Percentiles rank a stretch among this genome's conserved stretches.
These are phyloP conservation scores for Fusarium sp. DNA, from an alignment of 2,329 filamentous ascomycete species.

Conservation along the genomic window DNA sequence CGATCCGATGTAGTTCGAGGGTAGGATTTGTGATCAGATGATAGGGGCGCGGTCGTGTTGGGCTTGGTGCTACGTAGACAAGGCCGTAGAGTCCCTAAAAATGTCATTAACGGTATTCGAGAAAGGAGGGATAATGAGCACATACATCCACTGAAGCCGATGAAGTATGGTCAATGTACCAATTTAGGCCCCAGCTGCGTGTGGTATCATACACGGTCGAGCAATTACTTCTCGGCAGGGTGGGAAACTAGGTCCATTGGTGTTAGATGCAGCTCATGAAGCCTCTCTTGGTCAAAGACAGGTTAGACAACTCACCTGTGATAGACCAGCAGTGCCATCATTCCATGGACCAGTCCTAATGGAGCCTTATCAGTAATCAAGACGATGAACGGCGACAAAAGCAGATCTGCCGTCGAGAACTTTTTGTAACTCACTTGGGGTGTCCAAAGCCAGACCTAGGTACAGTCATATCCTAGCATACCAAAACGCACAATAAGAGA, in stretches of 20 bases:
- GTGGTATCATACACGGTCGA: not conserved
- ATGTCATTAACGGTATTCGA: not conserved
- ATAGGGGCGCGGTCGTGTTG: not conserved
- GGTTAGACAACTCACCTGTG: not conserved
- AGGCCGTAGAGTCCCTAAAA: not conserved
- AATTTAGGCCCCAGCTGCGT: not conserved
- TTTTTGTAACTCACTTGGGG: not conserved
- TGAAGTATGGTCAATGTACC: not conserved
- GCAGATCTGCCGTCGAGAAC: too few relatives aligned
- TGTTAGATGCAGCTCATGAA: not conserved
- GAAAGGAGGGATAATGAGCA: not conserved
- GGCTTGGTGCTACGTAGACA: conserved; percentile 1
- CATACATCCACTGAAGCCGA: not conserved
- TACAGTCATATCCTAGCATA: not conserved
- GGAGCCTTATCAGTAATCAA: too few relatives aligned
- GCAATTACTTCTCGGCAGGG: not conserved
- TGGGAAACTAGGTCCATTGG: not conserved
- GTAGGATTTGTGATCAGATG: not conserved
- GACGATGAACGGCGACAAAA: too few relatives aligned
- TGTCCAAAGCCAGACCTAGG: not conserved
- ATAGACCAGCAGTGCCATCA: not conserved
- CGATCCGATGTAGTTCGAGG: not conserved
- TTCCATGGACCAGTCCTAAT: not conserved
- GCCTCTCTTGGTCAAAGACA: not conserved
- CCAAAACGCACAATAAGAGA: not conserved